Evolutionary conservation across 352 stramenopile genomes (phyloP), one percentile per base, ranked within the genome.

Genomic region (Globisporangium echinulatum): DNA sequence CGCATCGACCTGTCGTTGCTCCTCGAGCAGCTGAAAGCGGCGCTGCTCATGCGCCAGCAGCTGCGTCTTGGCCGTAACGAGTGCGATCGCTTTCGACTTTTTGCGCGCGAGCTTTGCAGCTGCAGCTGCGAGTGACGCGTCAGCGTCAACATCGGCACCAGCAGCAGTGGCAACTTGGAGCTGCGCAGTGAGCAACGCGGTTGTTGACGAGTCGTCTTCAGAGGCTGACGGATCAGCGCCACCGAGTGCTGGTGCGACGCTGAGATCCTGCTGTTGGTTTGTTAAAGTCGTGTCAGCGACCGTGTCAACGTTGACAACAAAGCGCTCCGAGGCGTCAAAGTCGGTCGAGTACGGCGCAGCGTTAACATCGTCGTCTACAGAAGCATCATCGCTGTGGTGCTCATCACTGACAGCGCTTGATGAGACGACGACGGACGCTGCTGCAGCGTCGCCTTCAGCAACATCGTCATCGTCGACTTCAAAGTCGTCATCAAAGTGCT

Each of bases 131-230:
- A 33, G 25, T 33, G 25, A 33, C 2, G 25, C 25, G 1, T 33
- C 25, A 33, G 25, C 25, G 25, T 25, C 25, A 2, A 2, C 25
- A 3, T 33, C 25, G 25, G 25, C 25, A 33, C 25, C 1, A 33
- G 25, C 25, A 33, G 25, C 25, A 33, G 25, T 33, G 25, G 25
- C 43, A 7, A 72, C 59, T 55, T 86, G 66, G 8, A 33, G 25
- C 25, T 33, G 25, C 2, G 60, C 62, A 8, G 77, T 43, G n/a
- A 87, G 59, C 48, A 83, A 52, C 39, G 72, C 79, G 14, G 74
- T 87, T 9, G 65, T 81, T 5, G 77, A 82, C 10, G 76, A 86
- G 42, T 84, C 76, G 19, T 84, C 70, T 33, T 33, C 25, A 10
- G 68, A 84, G 19, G 40, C 52, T 15, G 71, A 85, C 14, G 25